Evolutionary conservation across 2,329 filamentous ascomycete genomes (phyloP).

Genomic region (Aspergillus nomiae): DNA sequence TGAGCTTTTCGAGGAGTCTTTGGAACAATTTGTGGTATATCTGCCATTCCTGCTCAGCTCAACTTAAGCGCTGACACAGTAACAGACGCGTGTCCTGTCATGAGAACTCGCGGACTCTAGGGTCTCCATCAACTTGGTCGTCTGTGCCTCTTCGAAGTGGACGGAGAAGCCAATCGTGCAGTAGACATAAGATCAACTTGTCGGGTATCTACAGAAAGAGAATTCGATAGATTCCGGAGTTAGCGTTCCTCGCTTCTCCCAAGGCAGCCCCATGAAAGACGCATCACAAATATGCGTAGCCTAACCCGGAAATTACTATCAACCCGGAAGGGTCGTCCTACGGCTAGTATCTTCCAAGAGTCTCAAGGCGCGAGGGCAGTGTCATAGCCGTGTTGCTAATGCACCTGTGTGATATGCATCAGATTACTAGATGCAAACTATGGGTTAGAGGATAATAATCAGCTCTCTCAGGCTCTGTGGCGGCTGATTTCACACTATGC

Average conservation of each 20-base stretch:
- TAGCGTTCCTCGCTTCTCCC: neutral
- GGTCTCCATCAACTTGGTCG: neutral
- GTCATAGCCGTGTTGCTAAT: no score
- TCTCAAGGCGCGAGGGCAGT: neutral
- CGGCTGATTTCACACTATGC: neutral
- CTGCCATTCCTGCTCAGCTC: neutral
- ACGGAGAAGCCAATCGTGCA: neutral
- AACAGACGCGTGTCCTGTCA: slow-evolving; percentile 36
- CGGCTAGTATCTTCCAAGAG: neutral
- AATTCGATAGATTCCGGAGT: neutral
- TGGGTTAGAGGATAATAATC: neutral
- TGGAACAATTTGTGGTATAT: slow-evolving; percentile 54
- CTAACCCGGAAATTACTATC: neutral
- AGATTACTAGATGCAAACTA: neutral
- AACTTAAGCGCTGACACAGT: slow-evolving; percentile 21
- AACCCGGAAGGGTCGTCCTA: neutral
- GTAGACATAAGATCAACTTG: neutral
- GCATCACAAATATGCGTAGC: neutral
- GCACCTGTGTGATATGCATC: neutral
- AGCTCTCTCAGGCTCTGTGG: neutral
- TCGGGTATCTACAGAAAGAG: neutral
- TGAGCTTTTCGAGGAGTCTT: slow-evolving; percentile 64
- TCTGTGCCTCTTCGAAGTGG: neutral
- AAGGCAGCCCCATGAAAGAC: neutral
- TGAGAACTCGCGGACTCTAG: slow-evolving; percentile 16